A percentile compares a stretch with the other conserved stretches of the same genome.
Conservation (phyloP, 768 basidiomycete genomes). For the Sporobolomyces phaffii region DNA sequence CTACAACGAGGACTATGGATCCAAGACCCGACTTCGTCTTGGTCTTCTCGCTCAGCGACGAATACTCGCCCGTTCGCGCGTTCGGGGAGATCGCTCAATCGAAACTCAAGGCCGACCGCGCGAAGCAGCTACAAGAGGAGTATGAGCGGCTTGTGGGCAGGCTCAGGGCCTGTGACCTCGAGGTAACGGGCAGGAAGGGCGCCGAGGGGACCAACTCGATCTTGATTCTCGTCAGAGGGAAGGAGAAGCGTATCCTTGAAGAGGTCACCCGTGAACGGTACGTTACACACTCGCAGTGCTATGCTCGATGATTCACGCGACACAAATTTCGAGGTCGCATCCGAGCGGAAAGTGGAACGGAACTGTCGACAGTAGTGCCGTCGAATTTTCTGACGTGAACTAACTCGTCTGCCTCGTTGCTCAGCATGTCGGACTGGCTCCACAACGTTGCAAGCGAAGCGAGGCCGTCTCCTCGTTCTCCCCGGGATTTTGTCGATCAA, state of each 20-base stretch:
- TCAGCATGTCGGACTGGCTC: conserved; percentile 65
- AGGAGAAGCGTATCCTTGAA: conserved; percentile 56
- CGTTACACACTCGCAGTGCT: too few species aligned
- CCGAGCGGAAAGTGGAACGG: too few species aligned
- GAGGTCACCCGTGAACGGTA: conserved; percentile 71
- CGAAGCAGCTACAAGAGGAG: conserved; percentile 61
- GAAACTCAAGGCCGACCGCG: conserved; percentile 50
- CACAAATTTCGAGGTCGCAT: too few species aligned
- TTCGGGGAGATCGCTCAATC: background rate
- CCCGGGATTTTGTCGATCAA: conserved; percentile 50
- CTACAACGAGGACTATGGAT: background rate
- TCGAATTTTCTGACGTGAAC: too few species aligned
- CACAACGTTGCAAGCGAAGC: conserved; percentile 54
- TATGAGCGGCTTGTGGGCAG: conserved; percentile 61
- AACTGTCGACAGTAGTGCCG: too few species aligned
- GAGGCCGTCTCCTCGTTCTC: conserved; percentile 52
- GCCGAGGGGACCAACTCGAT: conserved; percentile 62
- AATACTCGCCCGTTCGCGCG: conserved; percentile 19
- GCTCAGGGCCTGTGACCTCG: conserved; percentile 60
- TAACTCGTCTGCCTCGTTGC: background rate
- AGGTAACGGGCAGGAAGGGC: conserved; percentile 67
- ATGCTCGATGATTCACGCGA: background rate
- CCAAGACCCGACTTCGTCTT: conserved; percentile 28
- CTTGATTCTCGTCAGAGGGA: conserved; percentile 68
- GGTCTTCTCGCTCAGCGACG: conserved; percentile 14